Conservation (phyloP, 75 land plant genomes). For the Picea glauca region DNA sequence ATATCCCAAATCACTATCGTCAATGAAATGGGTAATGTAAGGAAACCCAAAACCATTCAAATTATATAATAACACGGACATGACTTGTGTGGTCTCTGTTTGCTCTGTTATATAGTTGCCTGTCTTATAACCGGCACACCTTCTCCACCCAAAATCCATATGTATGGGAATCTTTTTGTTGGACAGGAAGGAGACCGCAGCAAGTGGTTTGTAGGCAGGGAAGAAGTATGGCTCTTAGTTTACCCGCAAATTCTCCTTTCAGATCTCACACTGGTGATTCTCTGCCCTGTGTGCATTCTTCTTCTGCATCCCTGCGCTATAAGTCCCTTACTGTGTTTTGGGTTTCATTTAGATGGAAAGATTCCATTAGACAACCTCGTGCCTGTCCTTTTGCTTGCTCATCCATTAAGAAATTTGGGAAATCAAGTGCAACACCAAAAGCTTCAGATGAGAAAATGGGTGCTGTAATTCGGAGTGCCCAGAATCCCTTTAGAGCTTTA, state of each 20-base stretch:
- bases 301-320: neutral
- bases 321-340: neutral
- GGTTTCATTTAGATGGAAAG: neutral
- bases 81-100: no score
- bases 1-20: no score
- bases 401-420: neutral
- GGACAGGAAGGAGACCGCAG: no score
- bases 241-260: neutral
- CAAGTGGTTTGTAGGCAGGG: neutral
- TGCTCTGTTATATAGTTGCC: no score
- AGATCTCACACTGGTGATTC: neutral
- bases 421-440: neutral
- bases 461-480: neutral
- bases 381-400: neutral
- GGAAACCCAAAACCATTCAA: no score
- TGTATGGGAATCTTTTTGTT: no score
- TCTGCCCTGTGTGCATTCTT: neutral
- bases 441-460: neutral
- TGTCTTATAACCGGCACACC: no score
- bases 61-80: no score
- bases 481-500: constrained; percentile 3
- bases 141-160: no score
- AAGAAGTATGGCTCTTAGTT: neutral
- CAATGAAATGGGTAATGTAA: no score
- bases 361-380: constrained; percentile 2